Conservation (phyloP, 2,329 filamentous ascomycete genomes). For the Seiridium cupressi region DNA sequence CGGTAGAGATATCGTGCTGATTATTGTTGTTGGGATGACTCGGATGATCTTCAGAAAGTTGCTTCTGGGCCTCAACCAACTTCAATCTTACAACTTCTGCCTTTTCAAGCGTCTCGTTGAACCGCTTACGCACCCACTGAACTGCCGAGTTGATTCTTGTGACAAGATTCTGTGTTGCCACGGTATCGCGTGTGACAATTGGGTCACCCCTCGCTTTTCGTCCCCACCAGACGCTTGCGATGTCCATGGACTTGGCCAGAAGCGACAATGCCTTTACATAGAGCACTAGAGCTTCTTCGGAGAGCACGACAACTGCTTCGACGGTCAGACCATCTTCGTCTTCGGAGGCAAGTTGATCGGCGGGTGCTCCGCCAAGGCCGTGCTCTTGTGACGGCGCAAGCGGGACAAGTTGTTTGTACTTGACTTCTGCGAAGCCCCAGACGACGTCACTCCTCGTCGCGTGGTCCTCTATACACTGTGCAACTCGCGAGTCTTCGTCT, state of each 20-base stretch:
- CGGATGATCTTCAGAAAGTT: constrained; percentile 80
- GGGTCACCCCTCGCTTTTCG: constrained; percentile 69
- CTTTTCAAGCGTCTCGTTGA: constrained; percentile 97
- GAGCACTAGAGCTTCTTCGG: constrained; percentile 90
- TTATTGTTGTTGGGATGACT: constrained; percentile 82
- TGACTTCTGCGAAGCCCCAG: constrained; percentile 96
- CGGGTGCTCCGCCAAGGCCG: constrained; percentile 61
- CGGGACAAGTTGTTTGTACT: constrained; percentile 95
- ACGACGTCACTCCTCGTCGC: constrained; percentile 94
- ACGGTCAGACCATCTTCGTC: constrained; percentile 77
- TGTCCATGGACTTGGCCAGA: constrained; percentile 91
- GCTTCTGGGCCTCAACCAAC: constrained; percentile 80
- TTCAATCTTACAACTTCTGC: constrained; percentile 90
- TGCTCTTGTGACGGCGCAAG: constrained; percentile 76
- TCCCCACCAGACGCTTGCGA: constrained; percentile 89
- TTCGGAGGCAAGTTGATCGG: constrained; percentile 53
- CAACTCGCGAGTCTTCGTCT: constrained; percentile 78
- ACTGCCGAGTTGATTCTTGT: constrained; percentile 88
- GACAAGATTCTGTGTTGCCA: constrained; percentile 49
- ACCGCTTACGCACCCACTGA: constrained; percentile 89
- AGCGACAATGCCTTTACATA: constrained; percentile 94
- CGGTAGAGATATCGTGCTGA: constrained; percentile 54
- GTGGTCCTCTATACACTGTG: constrained; percentile 84
- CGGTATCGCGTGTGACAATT: constrained; percentile 37
- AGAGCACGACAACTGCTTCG: constrained; percentile 82